Conservation (phyloP, 1,139 yeast genomes). For the Lodderomyces beijingensis region DNA sequence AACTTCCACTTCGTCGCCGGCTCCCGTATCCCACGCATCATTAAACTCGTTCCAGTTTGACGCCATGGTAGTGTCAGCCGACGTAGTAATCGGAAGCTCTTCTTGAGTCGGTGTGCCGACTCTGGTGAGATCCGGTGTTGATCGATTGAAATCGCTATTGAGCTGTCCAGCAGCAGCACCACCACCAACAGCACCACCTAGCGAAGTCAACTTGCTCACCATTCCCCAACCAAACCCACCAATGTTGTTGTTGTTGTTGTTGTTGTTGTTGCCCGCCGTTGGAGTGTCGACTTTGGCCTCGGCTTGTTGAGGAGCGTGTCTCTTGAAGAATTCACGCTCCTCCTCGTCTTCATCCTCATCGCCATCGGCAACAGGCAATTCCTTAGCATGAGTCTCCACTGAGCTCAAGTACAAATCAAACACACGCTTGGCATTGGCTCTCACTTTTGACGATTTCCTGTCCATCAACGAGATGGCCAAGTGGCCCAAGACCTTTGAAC, state of each 20-base stretch:
- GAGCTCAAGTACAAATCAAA: constrained; percentile 62
- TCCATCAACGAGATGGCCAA: constrained; percentile 84
- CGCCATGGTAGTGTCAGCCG: constrained; percentile 21
- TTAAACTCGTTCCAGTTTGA: too few relatives aligned
- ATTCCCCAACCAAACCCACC: constrained; percentile 26
- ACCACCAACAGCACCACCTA: constrained; percentile 12
- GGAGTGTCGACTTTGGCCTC: constrained; percentile 4
- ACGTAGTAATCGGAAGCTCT: constrained; percentile 13
- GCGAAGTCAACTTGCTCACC: constrained; percentile 33
- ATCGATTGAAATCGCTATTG: constrained; percentile 34
- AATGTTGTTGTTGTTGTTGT: neutral
- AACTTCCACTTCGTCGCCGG: constrained; percentile 13
- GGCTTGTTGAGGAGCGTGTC: constrained; percentile 19
- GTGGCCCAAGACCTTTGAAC: constrained; percentile 79
- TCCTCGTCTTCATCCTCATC: constrained; percentile 37
- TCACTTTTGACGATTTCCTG: constrained; percentile 56
- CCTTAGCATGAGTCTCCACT: constrained; percentile 59
- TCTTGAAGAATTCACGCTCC: constrained; percentile 29
- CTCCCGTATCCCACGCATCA: constrained; percentile 35
- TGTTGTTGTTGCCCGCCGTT: neutral
- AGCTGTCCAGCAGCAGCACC: constrained; percentile 17
- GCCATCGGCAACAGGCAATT: constrained; percentile 47
- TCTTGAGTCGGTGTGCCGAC: constrained; percentile 21
- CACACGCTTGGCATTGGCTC: constrained; percentile 66
- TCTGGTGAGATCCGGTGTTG: constrained; percentile 40